Conservation (phyloP, 2,329 filamentous ascomycete species). For the Pyrenochaeta sp. region DNA sequence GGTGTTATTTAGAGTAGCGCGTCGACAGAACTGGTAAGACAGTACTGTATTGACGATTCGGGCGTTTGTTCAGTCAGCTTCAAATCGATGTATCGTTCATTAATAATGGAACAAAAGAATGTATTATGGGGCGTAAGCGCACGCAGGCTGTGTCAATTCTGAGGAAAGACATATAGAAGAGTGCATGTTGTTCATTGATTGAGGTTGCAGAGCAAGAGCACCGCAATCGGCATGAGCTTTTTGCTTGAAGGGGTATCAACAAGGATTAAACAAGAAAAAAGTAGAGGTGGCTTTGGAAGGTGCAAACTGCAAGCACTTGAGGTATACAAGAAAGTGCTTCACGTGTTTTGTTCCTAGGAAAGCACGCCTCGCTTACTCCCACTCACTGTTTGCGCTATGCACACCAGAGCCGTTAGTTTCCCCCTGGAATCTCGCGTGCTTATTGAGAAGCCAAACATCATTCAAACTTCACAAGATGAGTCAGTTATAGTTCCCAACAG, state of each 20-base stretch:
- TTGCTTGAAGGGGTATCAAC: constrained; percentile 15
- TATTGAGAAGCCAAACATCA: constrained; percentile 70
- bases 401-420: constrained; percentile 31
- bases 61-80: neutral
- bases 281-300: constrained; percentile 9
- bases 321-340: constrained; percentile 26
- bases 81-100: neutral
- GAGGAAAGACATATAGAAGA: neutral
- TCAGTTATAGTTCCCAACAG: constrained; percentile 11
- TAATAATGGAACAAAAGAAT: neutral
- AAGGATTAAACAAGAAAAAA: constrained; percentile 5
- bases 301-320: neutral
- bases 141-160: neutral
- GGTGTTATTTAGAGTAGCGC: neutral
- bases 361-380: constrained; percentile 5
- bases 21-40: neutral
- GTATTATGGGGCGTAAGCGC: neutral
- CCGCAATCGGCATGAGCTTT: neutral
- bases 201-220: neutral
- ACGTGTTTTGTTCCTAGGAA: constrained; percentile 6
- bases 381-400: constrained; percentile 28
- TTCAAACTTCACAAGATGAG: constrained; percentile 61
- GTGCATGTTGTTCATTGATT: neutral
- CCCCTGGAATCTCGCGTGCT: constrained; percentile 32
- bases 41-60: neutral